Evolutionary conservation across 192 early-diverging fungal genomes (phyloP).

Genomic region (Coemansia umbellata): DNA sequence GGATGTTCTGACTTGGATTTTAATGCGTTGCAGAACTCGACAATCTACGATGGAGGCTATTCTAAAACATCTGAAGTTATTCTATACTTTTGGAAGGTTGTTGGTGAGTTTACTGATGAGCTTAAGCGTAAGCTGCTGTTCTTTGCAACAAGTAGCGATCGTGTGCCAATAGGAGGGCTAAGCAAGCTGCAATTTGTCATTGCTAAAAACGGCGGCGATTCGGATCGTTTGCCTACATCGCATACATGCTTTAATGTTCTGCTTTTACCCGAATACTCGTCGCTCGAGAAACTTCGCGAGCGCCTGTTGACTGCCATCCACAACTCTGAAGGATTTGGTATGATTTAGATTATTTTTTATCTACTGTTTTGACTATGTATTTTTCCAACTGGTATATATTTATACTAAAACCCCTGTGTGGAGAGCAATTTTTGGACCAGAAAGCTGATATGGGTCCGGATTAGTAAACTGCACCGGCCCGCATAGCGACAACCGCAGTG

Average conservation of each 20-base stretch:
- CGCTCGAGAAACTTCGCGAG: conserved; percentile 73
- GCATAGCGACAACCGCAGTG: too few species aligned
- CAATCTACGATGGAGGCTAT: conserved; percentile 86
- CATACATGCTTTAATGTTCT: conserved; percentile 94
- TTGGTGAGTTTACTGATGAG: conserved; percentile 74
- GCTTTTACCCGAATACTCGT: conserved; percentile 76
- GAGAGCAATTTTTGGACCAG: too few species aligned
- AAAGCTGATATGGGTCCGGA: too few species aligned
- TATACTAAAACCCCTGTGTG: too few species aligned
- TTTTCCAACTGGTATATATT: too few species aligned
- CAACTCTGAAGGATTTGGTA: conserved; percentile 78
- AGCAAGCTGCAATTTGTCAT: conserved; percentile 83
- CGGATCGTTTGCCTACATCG: conserved; percentile 83
- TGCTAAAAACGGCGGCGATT: conserved; percentile 80
- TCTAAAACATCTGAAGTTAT: conserved; percentile 60
- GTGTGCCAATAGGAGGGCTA: conserved; percentile 85
- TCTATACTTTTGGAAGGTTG: conserved; percentile 82
- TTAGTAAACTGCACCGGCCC: too few species aligned
- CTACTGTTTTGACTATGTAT: background rate
- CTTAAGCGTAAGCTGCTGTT: conserved; percentile 84
- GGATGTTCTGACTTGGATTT: conserved; percentile 85
- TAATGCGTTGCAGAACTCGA: conserved; percentile 66
- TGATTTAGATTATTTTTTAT: conserved; percentile 51
- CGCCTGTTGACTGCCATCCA: conserved; percentile 74
- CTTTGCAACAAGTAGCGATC: conserved; percentile 88